phyloP scores from a whole-genome alignment of 305 asterid genomes.

The Fraxinus sp. region DNA sequence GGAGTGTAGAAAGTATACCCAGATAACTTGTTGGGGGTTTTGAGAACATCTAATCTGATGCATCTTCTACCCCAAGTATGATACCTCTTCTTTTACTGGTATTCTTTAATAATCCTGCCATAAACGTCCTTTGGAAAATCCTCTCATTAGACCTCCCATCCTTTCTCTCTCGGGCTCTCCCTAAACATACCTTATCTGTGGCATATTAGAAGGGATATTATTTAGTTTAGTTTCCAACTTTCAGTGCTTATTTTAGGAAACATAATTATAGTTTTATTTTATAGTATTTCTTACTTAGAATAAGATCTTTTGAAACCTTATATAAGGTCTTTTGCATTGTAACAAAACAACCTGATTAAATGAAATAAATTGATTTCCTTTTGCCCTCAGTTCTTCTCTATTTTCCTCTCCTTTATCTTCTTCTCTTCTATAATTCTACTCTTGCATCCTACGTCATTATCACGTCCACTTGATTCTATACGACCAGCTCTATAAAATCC shows the following conservation, averaged over 20 bases:
- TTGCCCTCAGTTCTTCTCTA: too few species aligned
- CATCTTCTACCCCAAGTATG: not conserved
- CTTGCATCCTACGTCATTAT: not conserved
- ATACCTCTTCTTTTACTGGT: not conserved
- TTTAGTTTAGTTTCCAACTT: too few species aligned
- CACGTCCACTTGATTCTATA: not conserved
- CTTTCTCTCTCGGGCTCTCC: not conserved
- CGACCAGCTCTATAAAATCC: not conserved
- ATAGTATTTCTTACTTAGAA: too few species aligned
- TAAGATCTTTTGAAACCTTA: too few species aligned
- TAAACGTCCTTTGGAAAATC: not conserved
- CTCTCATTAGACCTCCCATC: not conserved
- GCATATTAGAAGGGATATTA: too few species aligned
- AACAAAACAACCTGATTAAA: too few species aligned
- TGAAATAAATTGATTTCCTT: too few species aligned
- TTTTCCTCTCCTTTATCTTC: too few species aligned
- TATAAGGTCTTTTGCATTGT: too few species aligned
- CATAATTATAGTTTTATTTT: too few species aligned
- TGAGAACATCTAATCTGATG: not conserved
- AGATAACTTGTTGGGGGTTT: not conserved
- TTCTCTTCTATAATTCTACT: too few species aligned
- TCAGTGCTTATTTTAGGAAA: too few species aligned
- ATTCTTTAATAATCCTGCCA: not conserved
- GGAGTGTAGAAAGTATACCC: not conserved
- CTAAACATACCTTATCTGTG: not conserved